Conservation (phyloP, 2,329 filamentous ascomycete genomes). For the Penicillium sp. region DNA sequence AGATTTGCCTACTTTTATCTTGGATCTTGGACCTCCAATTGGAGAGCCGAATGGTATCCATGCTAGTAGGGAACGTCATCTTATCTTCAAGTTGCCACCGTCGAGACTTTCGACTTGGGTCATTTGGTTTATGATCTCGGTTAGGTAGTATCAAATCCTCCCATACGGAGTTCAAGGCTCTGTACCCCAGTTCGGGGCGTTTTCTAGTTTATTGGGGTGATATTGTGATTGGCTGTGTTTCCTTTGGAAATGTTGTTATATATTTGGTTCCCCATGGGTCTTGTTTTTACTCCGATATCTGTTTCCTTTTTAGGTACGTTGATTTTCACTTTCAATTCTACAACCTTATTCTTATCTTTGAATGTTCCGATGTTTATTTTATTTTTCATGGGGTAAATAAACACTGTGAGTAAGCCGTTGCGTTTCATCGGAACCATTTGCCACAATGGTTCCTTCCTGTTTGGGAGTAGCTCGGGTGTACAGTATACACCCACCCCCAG, state of each 20-base stretch:
- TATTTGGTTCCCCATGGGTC: not conserved
- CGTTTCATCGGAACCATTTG: too few relatives aligned
- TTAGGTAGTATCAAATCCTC: not conserved
- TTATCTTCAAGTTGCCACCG: not conserved
- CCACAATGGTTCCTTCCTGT: not conserved
- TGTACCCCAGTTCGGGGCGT: not conserved
- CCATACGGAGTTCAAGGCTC: not conserved
- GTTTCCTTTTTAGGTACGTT: not conserved
- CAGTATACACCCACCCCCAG: too few relatives aligned
- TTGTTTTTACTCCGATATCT: not conserved
- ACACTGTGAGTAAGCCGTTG: not conserved
- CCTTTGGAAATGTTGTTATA: not conserved
- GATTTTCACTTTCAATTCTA: not conserved
- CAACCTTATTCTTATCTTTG: not conserved
- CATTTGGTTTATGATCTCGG: not conserved
- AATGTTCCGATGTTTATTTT: not conserved
- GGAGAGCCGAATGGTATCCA: not conserved
- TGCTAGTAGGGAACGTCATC: not conserved
- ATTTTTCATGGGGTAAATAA: not conserved
- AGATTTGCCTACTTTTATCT: not conserved
- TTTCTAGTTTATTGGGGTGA: not conserved
- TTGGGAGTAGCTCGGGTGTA: constrained; percentile 17
- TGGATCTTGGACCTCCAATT: not conserved
- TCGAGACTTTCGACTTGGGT: not conserved
- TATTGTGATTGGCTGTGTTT: not conserved